Conservation (phyloP, 768 basidiomycete species). For the Boletellus sp. region DNA sequence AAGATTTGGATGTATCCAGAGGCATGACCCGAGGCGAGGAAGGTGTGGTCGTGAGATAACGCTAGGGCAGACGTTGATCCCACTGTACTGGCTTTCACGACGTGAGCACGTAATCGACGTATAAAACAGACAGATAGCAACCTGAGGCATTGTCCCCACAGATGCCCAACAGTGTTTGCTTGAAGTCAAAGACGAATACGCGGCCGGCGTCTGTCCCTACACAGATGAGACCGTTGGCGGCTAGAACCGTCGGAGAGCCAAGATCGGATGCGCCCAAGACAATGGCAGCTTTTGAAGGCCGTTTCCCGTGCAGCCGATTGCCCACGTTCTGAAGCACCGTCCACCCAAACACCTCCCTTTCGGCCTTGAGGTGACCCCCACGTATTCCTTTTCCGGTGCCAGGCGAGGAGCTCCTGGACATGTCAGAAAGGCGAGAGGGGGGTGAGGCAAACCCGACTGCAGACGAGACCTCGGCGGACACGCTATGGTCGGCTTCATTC, state of each 20-base stretch:
- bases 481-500: slow-evolving; percentile 40
- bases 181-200: slow-evolving; percentile 84
- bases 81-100: slow-evolving; percentile 48
- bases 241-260: slow-evolving; percentile 75
- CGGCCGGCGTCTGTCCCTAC: slow-evolving; percentile 81
- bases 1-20: slow-evolving; percentile 84
- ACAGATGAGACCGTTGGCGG: slow-evolving; percentile 85
- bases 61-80: slow-evolving; percentile 87
- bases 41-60: slow-evolving; percentile 92
- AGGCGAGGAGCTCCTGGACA: slow-evolving; percentile 67
- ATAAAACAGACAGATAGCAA: slow-evolving; percentile 31
- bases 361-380: slow-evolving; percentile 21
- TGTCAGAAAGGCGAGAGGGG: slow-evolving; percentile 63
- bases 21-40: slow-evolving; percentile 82
- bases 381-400: slow-evolving; percentile 30
- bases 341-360: slow-evolving; percentile 73
- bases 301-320: slow-evolving; percentile 50
- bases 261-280: slow-evolving; percentile 54
- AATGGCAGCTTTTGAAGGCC: slow-evolving; percentile 56
- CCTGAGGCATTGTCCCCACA: slow-evolving; percentile 70
- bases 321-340: slow-evolving; percentile 58
- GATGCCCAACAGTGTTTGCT: slow-evolving; percentile 75
- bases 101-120: slow-evolving; percentile 18
- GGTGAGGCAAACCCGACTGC: slow-evolving; percentile 48
- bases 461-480: slow-evolving; percentile 42